Conservation (phyloP, 257 asterid species). For the Solanum raphanifolium region DNA sequence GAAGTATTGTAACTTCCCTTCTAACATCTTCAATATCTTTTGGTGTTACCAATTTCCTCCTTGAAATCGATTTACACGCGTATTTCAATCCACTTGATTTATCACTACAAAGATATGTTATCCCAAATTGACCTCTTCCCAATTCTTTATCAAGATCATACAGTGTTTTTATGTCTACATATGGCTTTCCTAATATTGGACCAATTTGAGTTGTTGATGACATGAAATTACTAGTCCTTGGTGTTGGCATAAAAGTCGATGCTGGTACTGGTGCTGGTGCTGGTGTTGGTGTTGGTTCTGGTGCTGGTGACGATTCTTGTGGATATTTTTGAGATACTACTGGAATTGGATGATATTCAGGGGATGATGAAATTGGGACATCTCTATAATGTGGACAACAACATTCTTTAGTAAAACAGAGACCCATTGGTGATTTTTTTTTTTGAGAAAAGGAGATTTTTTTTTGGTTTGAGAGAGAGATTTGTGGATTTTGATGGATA, state of each 20-base stretch:
- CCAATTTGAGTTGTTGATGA: conserved; percentile 8
- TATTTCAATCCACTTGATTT: conserved; percentile 14
- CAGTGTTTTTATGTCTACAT: conserved; percentile 10
- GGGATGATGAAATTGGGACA: conserved; percentile 46
- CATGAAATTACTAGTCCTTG: background rate
- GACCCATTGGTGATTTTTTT: background rate
- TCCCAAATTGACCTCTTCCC: conserved; percentile 37
- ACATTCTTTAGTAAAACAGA: conserved; percentile 29
- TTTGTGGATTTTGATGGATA: background rate
- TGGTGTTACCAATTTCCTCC: conserved; percentile 12
- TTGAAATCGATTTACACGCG: conserved; percentile 34
- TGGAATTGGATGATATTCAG: conserved; percentile 4
- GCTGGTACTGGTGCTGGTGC: background rate
- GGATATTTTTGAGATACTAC: conserved; percentile 1
- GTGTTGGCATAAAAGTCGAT: background rate
- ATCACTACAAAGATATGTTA: conserved; percentile 31
- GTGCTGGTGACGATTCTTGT: background rate
- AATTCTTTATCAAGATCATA: conserved; percentile 28
- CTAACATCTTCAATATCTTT: conserved; percentile 24
- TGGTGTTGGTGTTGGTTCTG: background rate
- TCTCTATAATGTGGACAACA: conserved; percentile 47
- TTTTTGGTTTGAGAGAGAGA: background rate
- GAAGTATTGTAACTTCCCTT: conserved; percentile 26
- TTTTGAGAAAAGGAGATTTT: background rate
- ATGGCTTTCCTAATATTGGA: conserved; percentile 18